A percentile compares a stretch with the other conserved stretches of the same genome.
phyloP scores from a whole-genome alignment of 192 early-diverging fungal species.

The Ambispora gerdemannii region DNA sequence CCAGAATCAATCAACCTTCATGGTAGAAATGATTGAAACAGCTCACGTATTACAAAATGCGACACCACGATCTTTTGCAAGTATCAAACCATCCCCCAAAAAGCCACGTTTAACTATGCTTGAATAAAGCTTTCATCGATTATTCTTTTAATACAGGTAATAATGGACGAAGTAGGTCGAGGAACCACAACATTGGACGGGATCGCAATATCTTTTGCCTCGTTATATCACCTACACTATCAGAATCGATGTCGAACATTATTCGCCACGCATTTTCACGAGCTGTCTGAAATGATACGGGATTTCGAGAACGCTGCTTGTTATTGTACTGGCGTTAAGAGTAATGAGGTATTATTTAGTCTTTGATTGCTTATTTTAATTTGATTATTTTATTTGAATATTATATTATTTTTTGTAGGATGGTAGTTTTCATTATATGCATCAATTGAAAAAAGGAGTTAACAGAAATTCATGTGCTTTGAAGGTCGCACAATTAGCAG shows the following conservation, averaged over 20 bases:
- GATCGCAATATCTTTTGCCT: slow-evolving; percentile 68
- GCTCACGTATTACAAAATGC: slow-evolving; percentile 45
- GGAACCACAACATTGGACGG: slow-evolving; percentile 65
- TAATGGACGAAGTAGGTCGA: slow-evolving; percentile 54
- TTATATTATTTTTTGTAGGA: slow-evolving; percentile 10
- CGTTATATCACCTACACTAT: slow-evolving; percentile 57
- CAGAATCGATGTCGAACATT: slow-evolving; percentile 57
- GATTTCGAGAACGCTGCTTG: slow-evolving; percentile 30
- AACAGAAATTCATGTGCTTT: slow-evolving; percentile 25
- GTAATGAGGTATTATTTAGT: slow-evolving; percentile 30
- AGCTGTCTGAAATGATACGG: slow-evolving; percentile 53
- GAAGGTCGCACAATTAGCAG: slow-evolving; percentile 14
- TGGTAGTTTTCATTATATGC: slow-evolving; percentile 25
- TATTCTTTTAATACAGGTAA: slow-evolving; percentile 25
- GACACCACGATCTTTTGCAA: slow-evolving; percentile 42
- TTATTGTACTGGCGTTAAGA: slow-evolving; percentile 31
- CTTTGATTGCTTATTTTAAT: no score
- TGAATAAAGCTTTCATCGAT: not conserved
- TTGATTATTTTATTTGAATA: not conserved
- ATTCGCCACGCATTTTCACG: slow-evolving; percentile 80
- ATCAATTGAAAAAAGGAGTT: slow-evolving; percentile 3
- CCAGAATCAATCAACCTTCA: slow-evolving; percentile 51
- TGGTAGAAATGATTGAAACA: slow-evolving; percentile 54
- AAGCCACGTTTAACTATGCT: not conserved
- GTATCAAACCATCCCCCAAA: not conserved